These are phyloP conservation scores for Linaria vulgaris DNA, from an alignment of 257 asterid genomes.

Conservation along the genomic window DNA sequence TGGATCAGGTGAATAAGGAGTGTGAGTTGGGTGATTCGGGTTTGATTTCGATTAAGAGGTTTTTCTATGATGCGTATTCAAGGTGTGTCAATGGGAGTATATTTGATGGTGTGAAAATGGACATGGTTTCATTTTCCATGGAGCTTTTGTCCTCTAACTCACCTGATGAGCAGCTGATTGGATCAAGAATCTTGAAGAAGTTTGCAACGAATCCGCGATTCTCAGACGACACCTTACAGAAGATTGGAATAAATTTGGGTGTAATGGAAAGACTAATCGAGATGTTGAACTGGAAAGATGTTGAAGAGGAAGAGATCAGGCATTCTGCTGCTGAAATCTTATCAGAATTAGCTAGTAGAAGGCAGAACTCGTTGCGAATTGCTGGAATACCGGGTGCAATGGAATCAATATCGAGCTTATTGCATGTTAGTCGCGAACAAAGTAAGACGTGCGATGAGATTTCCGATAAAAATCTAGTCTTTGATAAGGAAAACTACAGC, in stretches of 20 bases:
- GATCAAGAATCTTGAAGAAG: slow-evolving; percentile 60
- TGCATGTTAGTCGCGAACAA: slow-evolving; percentile 52
- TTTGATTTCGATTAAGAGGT: slow-evolving; percentile 59
- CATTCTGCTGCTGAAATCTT: slow-evolving; percentile 76
- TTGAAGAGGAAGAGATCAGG: slow-evolving; percentile 74
- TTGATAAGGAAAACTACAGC: slow-evolving; percentile 48
- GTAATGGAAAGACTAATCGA: slow-evolving; percentile 61
- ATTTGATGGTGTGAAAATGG: slow-evolving; percentile 91
- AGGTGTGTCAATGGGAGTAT: slow-evolving; percentile 77
- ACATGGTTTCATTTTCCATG: slow-evolving; percentile 82
- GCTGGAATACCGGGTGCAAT: slow-evolving; percentile 80
- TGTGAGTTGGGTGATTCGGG: slow-evolving; percentile 78
- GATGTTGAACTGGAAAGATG: slow-evolving; percentile 60
- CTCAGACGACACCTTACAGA: too few species aligned
- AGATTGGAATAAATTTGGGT: slow-evolving; percentile 54
- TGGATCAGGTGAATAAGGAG: slow-evolving; percentile 63
- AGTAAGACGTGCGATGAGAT: slow-evolving; percentile 65
- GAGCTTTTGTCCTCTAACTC: slow-evolving; percentile 40
- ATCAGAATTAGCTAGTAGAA: slow-evolving; percentile 55
- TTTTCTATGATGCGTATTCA: slow-evolving; percentile 88
- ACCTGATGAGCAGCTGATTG: slow-evolving; percentile 84
- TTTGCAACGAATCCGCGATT: slow-evolving; percentile 37
- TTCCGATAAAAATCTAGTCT: slow-evolving; percentile 51
- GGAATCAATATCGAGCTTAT: slow-evolving; percentile 80
- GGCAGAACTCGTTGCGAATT: slow-evolving; percentile 64